Base-by-base conservation (phyloP, 208 protist species). In the Willaertia magna region DNA sequence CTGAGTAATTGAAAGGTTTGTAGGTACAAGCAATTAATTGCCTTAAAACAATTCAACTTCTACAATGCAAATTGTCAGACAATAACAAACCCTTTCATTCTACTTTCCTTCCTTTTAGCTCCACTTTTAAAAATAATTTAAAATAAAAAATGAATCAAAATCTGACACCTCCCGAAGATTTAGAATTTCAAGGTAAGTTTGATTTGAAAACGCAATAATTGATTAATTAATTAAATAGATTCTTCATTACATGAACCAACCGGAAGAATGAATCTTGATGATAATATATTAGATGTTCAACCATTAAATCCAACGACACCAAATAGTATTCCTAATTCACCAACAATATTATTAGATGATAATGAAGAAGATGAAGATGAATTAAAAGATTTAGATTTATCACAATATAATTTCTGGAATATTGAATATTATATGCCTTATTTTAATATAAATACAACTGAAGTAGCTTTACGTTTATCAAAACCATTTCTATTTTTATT, bases 401-500 rank as follows among this genome's bases (percentile, higher is more conserved):
- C 55, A 34, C 55, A 67, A 67, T 67, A 67, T 67, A 67, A 26
- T 67, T 67, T 81, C 43, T 81, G 76, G 76, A 51, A 26, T 12
- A 49, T 81, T 40, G 79, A 84, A 40, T 84, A 61, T 84, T 84
- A 84, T 43, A 26, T 44, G 34, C 44, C 79, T 2, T 84, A 39
- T 30, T 84, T 84, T 61, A 61, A 84, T 44, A 30, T 84, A 1
- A 44, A 52, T 26, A 61, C 79, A 0, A 84, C 4, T 9, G 47
- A 84, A 61, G 79, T 84, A 7, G 40, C 61, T 0, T 9, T 9
- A 16, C 34, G 79, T 18, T 30, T 84, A 12, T 34, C 7, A 3
- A 84, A 61, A 84, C 30, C 76, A 51, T 67, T 34, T 34, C n/a
- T 67, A 1, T 67, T 81, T 51, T 84, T 40, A 20, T 52, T 43